A percentile compares a stretch with the other conserved stretches of the same genome.
Evolutionary conservation across 179 eudicot species (phyloP).

Genomic region (Beta lomatogona): DNA sequence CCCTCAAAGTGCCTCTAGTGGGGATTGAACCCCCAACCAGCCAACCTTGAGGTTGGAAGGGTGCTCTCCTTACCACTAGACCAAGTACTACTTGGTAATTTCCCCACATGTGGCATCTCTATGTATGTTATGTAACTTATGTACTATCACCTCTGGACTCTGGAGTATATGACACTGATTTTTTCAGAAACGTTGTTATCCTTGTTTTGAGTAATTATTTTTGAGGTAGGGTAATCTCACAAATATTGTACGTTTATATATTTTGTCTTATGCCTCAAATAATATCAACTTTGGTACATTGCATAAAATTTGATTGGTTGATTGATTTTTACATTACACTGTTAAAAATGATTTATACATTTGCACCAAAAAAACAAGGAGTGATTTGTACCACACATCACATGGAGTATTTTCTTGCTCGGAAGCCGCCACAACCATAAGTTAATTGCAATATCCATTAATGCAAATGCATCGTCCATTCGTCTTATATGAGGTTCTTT

Average conservation of each 20-base stretch:
- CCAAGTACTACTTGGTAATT: too few relatives aligned
- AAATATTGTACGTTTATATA: not conserved
- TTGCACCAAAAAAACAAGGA: not conserved
- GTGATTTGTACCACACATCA: conserved; percentile 5
- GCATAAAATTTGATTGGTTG: not conserved
- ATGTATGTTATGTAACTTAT: too few relatives aligned
- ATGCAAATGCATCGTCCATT: not conserved
- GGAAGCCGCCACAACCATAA: not conserved
- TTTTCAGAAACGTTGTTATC: too few relatives aligned
- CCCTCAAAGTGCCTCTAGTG: too few relatives aligned
- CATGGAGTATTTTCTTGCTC: not conserved
- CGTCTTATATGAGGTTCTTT: not conserved
- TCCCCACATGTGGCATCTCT: too few relatives aligned
- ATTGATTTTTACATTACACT: not conserved
- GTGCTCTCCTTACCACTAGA: too few relatives aligned
- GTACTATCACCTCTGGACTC: too few relatives aligned
- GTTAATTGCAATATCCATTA: conserved; percentile 9
- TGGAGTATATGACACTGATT: not conserved
- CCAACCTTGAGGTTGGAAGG: too few relatives aligned
- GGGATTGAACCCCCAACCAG: too few relatives aligned
- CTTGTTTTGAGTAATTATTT: not conserved
- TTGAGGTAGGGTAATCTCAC: not conserved
- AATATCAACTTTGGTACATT: conserved; percentile 1
- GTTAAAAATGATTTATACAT: too few relatives aligned
- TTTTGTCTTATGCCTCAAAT: conserved; percentile 16